Evolutionary conservation across 2,329 filamentous ascomycete species (phyloP).

Genomic region (Talaromyces sp.): DNA sequence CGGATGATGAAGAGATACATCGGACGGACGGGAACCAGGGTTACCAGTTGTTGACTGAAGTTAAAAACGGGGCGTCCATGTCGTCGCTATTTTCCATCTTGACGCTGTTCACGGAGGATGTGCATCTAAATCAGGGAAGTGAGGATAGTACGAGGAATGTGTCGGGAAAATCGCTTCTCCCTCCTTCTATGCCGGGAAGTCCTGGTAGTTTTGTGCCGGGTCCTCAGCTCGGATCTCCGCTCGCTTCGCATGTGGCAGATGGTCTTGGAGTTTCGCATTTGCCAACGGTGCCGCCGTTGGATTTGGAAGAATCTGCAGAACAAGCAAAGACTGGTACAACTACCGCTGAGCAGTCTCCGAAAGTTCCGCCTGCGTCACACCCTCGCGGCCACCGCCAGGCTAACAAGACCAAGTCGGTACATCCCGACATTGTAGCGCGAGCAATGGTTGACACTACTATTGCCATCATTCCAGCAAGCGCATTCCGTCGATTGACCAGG

Average conservation of each 20-base stretch:
- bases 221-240: slow-evolving; percentile 23
- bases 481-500: slow-evolving; percentile 85
- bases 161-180: slow-evolving; percentile 28
- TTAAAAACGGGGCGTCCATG: slow-evolving; percentile 97
- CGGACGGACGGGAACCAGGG: slow-evolving; percentile 63
- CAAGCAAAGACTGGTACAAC: slow-evolving; percentile 21
- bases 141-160: slow-evolving; percentile 45
- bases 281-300: slow-evolving; percentile 69
- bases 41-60: slow-evolving; percentile 93
- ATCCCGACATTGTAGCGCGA: slow-evolving; percentile 94
- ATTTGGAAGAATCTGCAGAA: slow-evolving; percentile 54
- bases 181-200: slow-evolving; percentile 40
- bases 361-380: slow-evolving; percentile 18
- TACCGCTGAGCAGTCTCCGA: slow-evolving; percentile 23
- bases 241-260: slow-evolving; percentile 23
- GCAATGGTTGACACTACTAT: slow-evolving; percentile 96
- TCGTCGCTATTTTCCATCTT: slow-evolving; percentile 97
- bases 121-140: slow-evolving; percentile 67
- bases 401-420: slow-evolving; percentile 65
- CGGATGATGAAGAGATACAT: slow-evolving; percentile 61
- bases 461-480: slow-evolving; percentile 94
- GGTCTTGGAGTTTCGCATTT: slow-evolving; percentile 36
- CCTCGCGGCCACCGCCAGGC: slow-evolving; percentile 28
- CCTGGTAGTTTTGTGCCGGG: slow-evolving; percentile 31
- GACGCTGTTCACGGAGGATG: slow-evolving; percentile 92